Evolutionary conservation across 352 stramenopile species (phyloP), one percentile per base, ranked within the genome.

Genomic region (Phytopythium montanum): DNA sequence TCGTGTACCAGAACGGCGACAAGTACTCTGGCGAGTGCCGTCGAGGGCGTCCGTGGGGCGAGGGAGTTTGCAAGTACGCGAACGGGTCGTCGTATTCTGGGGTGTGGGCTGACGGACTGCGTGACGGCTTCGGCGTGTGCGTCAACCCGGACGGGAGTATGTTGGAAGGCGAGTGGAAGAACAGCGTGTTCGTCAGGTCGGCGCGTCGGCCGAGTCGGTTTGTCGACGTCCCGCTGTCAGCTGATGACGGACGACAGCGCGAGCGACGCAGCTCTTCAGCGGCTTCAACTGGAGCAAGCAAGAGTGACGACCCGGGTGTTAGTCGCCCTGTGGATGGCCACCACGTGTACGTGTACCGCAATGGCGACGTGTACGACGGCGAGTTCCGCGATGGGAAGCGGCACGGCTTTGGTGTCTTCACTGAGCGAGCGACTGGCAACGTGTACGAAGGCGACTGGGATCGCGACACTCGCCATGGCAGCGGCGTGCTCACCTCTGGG

Each of bases 41-140:
- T 18, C 75, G 76, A n/a, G 79, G 81, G 0, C 69, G 75, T 10
- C 77, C 83, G 26, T 89, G 79, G 79, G 83, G 83, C 12, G 69
- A 86, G 57, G 95, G 95, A 1, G 90, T 88, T 1, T 95, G 92
- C 54, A 94, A 96, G 55, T 97, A 97, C 31, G 69, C 82, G 25
- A 96, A 96, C 53, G 92, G 93, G 12, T 85, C 92, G 55, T 81
- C 96, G 14, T 98, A 97, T 62, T 91, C 81, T 2, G 95, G 95
- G 0, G 59, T 68, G 10, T 98, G 80, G 79, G 59, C 87, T 7
- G 75, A 96, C 46, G 89, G 87, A 3, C 62, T 90, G 19, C 75
- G 87, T 50, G 80, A 97, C 66, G 92, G 90, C 3, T 69, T 74
- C 19, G 89, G 91, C 16, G 69, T 88, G 19, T 88, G 79, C 56